Conservation (phyloP, 257 asterid species). For the Sherardia arvensis region DNA sequence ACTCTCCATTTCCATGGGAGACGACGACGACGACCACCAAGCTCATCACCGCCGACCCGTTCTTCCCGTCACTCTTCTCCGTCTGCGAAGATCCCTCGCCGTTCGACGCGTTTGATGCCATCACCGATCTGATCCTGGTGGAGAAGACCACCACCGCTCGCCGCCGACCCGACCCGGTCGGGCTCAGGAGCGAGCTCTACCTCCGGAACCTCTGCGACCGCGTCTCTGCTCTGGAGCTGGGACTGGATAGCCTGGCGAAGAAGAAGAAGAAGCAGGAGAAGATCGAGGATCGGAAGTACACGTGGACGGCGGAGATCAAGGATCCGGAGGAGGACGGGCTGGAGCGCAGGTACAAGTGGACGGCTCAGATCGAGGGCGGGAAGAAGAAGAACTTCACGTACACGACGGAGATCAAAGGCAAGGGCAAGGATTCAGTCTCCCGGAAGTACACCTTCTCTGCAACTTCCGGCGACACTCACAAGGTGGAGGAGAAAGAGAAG, state of each 20-base stretch:
- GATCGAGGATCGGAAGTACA: constrained; percentile 62
- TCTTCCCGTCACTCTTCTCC: constrained; percentile 25
- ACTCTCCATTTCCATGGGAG: constrained; percentile 33
- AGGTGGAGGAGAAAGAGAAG: constrained; percentile 18
- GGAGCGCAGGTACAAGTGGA: constrained; percentile 66
- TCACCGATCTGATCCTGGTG: constrained; percentile 82
- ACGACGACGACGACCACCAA: constrained; percentile 29
- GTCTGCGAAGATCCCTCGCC: constrained; percentile 29
- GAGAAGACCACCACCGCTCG: constrained; percentile 38
- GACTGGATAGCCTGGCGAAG: constrained; percentile 31
- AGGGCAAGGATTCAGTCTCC: constrained; percentile 36
- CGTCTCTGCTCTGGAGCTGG: constrained; percentile 57
- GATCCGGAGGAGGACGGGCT: constrained; percentile 38
- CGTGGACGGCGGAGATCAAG: constrained; percentile 85
- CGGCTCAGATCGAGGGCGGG: constrained; percentile 56
- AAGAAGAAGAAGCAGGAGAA: constrained; percentile 19
- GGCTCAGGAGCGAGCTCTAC: constrained; percentile 24
- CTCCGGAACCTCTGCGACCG: constrained; percentile 55
- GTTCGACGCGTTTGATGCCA: constrained; percentile 36
- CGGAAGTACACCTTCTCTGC: constrained; percentile 53
- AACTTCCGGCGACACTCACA: constrained; percentile 12
- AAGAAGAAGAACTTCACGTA: constrained; percentile 48
- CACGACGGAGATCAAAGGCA: constrained; percentile 75
- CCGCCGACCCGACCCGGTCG: constrained; percentile 32
- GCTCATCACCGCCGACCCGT: constrained; percentile 24